Percentiles rank a stretch among this genome's conserved stretches.
Evolutionary conservation across 495 filamentous ascomycete species (phyloP).

Genomic region (Sporormia fimetaria): DNA sequence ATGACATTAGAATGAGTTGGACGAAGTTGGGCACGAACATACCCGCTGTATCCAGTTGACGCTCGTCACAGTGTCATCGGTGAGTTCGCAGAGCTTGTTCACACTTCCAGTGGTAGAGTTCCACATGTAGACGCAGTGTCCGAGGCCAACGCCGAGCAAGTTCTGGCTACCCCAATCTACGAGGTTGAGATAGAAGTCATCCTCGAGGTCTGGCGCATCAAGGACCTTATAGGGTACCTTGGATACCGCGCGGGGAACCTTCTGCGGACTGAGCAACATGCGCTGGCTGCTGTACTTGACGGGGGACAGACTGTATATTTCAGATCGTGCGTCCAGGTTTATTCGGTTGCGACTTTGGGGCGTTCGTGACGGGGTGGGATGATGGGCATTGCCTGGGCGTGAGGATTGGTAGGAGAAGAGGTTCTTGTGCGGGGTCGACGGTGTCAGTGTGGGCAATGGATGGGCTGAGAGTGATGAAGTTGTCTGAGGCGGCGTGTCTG

Average conservation of each 20-base stretch:
- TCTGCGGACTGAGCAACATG: constrained; percentile 79
- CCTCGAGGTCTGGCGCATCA: constrained; percentile 88
- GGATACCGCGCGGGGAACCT: constrained; percentile 75
- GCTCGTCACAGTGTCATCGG: constrained; percentile 88
- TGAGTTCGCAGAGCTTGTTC: constrained; percentile 83
- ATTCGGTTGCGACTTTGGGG: constrained; percentile 74
- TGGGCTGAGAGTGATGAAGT: constrained; percentile 39
- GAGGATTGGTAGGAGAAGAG: constrained; percentile 88
- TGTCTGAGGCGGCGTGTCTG: constrained; percentile 68
- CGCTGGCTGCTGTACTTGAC: constrained; percentile 82
- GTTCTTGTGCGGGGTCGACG: constrained; percentile 93
- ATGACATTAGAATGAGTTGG: constrained; percentile 1
- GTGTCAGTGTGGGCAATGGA: constrained; percentile 67
- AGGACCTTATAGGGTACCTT: constrained; percentile 97
- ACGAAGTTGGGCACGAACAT: constrained; percentile 24
- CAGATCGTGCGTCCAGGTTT: constrained; percentile 75
- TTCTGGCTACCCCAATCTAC: constrained; percentile 98
- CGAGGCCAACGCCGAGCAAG: constrained; percentile 81
- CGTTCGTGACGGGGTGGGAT: constrained; percentile 78
- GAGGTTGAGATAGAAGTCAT: constrained; percentile 95
- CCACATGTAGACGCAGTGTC: constrained; percentile 98
- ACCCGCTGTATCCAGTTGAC: constrained; percentile 92
- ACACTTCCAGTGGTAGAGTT: constrained; percentile 77
- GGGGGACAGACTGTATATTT: constrained; percentile 87
- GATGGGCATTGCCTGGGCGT: constrained; percentile 55